Evolutionary conservation across 768 basidiomycete genomes (phyloP).

Genomic region (Leucosporidium yakuticum): DNA sequence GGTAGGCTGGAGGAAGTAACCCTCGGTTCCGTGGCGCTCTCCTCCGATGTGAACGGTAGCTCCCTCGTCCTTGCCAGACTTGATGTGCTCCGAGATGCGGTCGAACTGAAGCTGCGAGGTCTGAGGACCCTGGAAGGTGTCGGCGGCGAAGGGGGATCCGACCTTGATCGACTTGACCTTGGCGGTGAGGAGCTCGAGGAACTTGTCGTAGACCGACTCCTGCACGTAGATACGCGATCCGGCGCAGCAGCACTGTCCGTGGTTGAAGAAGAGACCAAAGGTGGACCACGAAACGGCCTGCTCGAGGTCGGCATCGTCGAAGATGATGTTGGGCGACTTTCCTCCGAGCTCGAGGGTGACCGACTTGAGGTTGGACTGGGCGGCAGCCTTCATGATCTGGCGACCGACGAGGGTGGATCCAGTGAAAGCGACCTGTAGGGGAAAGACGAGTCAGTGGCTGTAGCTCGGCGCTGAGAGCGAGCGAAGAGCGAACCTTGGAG

Average conservation of each 20-base stretch:
- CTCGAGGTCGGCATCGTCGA: slow-evolving; percentile 44
- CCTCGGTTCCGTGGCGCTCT: slow-evolving; percentile 53
- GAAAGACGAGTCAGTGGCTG: slow-evolving; percentile 9
- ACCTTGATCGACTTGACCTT: slow-evolving; percentile 52
- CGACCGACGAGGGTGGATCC: slow-evolving; percentile 75
- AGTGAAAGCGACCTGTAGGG: slow-evolving; percentile 62
- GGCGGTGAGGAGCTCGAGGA: slow-evolving; percentile 57
- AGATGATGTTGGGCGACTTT: slow-evolving; percentile 51
- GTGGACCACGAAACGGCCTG: slow-evolving; percentile 45
- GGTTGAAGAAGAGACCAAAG: slow-evolving; percentile 69
- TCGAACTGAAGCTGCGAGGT: slow-evolving; percentile 63
- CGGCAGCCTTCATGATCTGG: slow-evolving; percentile 69
- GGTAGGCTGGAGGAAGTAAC: slow-evolving; percentile 55
- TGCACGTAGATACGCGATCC: slow-evolving; percentile 80
- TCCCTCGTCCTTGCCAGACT: slow-evolving; percentile 65
- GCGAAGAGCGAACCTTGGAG: slow-evolving; percentile 48
- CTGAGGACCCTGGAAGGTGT: slow-evolving; percentile 66
- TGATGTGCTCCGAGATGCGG: slow-evolving; percentile 73
- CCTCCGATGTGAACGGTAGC: slow-evolving; percentile 65
- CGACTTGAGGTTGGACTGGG: slow-evolving; percentile 74
- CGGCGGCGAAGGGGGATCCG: slow-evolving; percentile 62
- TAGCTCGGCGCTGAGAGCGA: slow-evolving; percentile 6
- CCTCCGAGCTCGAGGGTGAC: slow-evolving; percentile 71
- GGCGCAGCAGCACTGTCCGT: slow-evolving; percentile 72
- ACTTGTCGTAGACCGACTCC: slow-evolving; percentile 68